A percentile compares a stretch with the other conserved stretches of the same genome.
Evolutionary conservation across 371 early-diverging fungal species (phyloP).

Genomic region (Saksenaea oblongispora): DNA sequence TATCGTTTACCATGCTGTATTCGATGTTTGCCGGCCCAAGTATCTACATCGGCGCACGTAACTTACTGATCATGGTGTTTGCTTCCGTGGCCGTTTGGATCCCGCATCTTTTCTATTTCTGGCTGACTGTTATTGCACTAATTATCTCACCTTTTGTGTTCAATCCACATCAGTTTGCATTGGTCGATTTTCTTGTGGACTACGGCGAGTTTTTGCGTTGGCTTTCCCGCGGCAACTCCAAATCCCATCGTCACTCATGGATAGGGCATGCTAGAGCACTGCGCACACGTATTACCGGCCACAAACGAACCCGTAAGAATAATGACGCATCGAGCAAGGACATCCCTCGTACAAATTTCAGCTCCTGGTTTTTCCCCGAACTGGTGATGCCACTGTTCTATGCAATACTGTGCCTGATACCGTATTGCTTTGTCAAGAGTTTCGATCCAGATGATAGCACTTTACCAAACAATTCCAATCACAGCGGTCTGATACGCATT

Average conservation of each 20-base stretch:
- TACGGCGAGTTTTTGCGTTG: conserved; percentile 79
- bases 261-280: conserved; percentile 69
- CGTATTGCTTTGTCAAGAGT: conserved; percentile 64
- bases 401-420: conserved; percentile 61
- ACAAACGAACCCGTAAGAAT: conserved; percentile 52
- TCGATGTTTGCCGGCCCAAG: conserved; percentile 80
- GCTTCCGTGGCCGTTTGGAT: conserved; percentile 70
- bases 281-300: conserved; percentile 75
- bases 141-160: conserved; percentile 79
- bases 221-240: conserved; percentile 77
- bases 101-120: conserved; percentile 79
- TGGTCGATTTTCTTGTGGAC: conserved; percentile 76
- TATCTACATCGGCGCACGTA: conserved; percentile 74
- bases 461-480: conserved; percentile 25
- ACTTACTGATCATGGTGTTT: conserved; percentile 68
- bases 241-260: conserved; percentile 71
- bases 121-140: conserved; percentile 77
- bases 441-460: conserved; percentile 26
- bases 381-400: conserved; percentile 69
- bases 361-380: conserved; percentile 73
- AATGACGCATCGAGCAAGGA: neutral
- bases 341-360: conserved; percentile 48
- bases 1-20: conserved; percentile 73
- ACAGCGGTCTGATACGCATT: conserved; percentile 53
- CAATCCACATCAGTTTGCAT: conserved; percentile 82